Evolutionary conservation across 2,329 filamentous ascomycete species (phyloP).

Genomic region (Aspergillus ustus): DNA sequence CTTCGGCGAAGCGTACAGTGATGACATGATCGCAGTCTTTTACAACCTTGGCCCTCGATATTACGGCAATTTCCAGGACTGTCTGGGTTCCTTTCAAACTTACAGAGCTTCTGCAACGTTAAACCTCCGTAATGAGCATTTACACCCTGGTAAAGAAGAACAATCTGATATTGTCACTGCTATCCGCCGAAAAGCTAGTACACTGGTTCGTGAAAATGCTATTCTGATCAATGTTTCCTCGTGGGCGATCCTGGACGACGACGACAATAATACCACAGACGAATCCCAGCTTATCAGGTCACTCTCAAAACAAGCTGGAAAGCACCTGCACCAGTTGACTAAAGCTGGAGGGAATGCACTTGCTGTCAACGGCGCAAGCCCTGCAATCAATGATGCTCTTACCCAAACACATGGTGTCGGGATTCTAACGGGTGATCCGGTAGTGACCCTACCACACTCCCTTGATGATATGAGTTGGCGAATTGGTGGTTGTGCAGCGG

Average conservation of each 20-base stretch:
- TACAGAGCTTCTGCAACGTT: slow-evolving; percentile 91
- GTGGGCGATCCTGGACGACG: slow-evolving; percentile 77
- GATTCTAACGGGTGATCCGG: slow-evolving; percentile 79
- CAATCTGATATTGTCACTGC: slow-evolving; percentile 89
- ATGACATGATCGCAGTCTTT: slow-evolving; percentile 90
- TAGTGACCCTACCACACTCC: slow-evolving; percentile 78
- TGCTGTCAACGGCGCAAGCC: slow-evolving; percentile 85
- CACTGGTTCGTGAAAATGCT: slow-evolving; percentile 77
- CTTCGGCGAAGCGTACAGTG: slow-evolving; percentile 83
- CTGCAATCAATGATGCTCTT: slow-evolving; percentile 87
- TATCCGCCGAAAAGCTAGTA: slow-evolving; percentile 82
- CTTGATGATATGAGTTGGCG: slow-evolving; percentile 93
- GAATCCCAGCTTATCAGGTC: slow-evolving; percentile 77
- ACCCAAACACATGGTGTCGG: slow-evolving; percentile 79
- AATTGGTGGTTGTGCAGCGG: slow-evolving; percentile 84
- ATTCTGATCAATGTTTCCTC: slow-evolving; percentile 85
- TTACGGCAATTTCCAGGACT: slow-evolving; percentile 95
- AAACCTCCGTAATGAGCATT: slow-evolving; percentile 86
- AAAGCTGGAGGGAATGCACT: slow-evolving; percentile 76
- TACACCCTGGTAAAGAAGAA: slow-evolving; percentile 88
- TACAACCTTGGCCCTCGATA: slow-evolving; percentile 89
- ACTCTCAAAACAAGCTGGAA: slow-evolving; percentile 72
- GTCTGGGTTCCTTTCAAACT: slow-evolving; percentile 92
- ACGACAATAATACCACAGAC: slow-evolving; percentile 71
- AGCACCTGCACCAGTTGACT: slow-evolving; percentile 70